Evolutionary conservation across 129 eudicot species (phyloP), one percentile per base, ranked within the genome.

Genomic region (Kitagawia praeruptora): DNA sequence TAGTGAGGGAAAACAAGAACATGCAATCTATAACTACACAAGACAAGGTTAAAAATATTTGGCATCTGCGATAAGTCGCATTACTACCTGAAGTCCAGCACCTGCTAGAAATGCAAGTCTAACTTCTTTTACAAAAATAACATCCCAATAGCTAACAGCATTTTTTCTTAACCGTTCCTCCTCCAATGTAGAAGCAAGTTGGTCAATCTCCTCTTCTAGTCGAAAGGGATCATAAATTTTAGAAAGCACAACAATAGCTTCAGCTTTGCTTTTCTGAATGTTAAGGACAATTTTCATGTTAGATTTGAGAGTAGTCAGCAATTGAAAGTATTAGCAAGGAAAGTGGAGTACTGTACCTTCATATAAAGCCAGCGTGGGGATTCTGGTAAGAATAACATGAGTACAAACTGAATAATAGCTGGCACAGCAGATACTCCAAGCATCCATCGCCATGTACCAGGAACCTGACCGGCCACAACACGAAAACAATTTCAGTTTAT

Each of bases 311-410:
- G 47, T 7, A 39, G 41, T 14, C 75, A 70, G 2, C 46, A 6
- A 70, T 0, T 6, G 75, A 77, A 80, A 28, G 2, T 16, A 66
- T 27, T 58, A 23, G 73, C 44, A 18, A 51, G 44, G 28, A 75
- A 69, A 13, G 23, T 25, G 54, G 15, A 16, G 47, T 51, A 40
- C 5, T 51, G 42, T 69, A 88, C 96, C 90, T 92, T 92, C 88
- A 87, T 58, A 88, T 92, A 96, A 51, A 96, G 96, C 99, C 99
- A 95, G 15, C 97, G 97, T 21, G 98, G 97, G 77, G 99, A 95
- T 80, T 95, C 99, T 3, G 99, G 99, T 81, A 95, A 79, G 54
- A 86, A 85, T 34, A 95, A 78, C 99, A 95, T 92, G n/a, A 89
- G 88, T 1, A 77, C n/a, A 82, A 95, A 95, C 79, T 95, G 99